These are phyloP conservation scores for Geranium rotundifolium DNA, from an alignment of 345 rosid species.

Conservation along the genomic window DNA sequence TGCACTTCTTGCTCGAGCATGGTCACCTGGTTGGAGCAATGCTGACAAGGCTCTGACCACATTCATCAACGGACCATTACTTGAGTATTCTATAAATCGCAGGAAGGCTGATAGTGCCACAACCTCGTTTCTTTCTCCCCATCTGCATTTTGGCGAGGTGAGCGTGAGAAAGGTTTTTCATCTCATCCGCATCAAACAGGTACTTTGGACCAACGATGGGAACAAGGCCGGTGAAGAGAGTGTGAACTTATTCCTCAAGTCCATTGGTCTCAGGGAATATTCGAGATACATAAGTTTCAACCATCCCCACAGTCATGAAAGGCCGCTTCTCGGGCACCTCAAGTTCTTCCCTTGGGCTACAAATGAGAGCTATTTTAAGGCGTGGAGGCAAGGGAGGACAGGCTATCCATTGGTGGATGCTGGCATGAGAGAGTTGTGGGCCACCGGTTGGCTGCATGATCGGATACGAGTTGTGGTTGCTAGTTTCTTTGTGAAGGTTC, in stretches of 20 bases:
- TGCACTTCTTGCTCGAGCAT: slow-evolving; percentile 92
- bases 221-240: slow-evolving; percentile 85
- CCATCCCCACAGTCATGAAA: slow-evolving; percentile 88
- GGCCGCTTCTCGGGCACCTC: slow-evolving; percentile 88
- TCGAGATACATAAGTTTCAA: slow-evolving; percentile 89
- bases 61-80: slow-evolving; percentile 72
- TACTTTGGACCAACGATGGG: slow-evolving; percentile 89
- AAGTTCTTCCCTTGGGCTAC: slow-evolving; percentile 92
- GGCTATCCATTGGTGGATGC: slow-evolving; percentile 97
- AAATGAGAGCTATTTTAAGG: slow-evolving; percentile 78
- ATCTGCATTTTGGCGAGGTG: slow-evolving; percentile 94
- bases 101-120: slow-evolving; percentile 98
- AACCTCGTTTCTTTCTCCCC: slow-evolving; percentile 95
- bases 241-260: slow-evolving; percentile 81
- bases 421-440: slow-evolving; percentile 99
- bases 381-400: slow-evolving; percentile 98
- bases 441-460: slow-evolving; percentile 93
- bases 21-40: slow-evolving; percentile 97
- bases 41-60: slow-evolving; percentile 85
- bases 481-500: slow-evolving; percentile 92
- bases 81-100: slow-evolving; percentile 79
- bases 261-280: slow-evolving; percentile 92
- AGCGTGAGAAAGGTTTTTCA: slow-evolving; percentile 94
- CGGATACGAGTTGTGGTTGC: slow-evolving; percentile 94
- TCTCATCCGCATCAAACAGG: slow-evolving; percentile 85